phyloP scores from a whole-genome alignment of 2,329 filamentous ascomycete genomes.

The Xylariales sp. region DNA sequence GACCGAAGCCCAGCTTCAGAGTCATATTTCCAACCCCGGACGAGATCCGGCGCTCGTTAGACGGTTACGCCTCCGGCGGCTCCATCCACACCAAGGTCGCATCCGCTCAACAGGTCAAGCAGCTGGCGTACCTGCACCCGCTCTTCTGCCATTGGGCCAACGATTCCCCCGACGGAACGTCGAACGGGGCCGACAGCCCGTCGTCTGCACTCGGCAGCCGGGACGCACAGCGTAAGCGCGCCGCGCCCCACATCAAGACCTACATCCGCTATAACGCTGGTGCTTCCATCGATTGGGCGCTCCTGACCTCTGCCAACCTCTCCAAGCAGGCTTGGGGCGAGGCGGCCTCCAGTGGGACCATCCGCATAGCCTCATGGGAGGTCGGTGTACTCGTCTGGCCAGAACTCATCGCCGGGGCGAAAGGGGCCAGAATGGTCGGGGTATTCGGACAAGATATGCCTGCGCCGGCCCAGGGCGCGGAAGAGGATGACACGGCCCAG shows the following conservation, averaged over 20 bases:
- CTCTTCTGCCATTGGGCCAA: constrained; percentile 74
- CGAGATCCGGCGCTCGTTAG: constrained; percentile 71
- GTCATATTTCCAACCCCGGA: constrained; percentile 78
- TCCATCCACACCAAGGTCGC: constrained; percentile 82
- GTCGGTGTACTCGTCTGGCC: constrained; percentile 83
- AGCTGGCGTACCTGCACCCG: constrained; percentile 67
- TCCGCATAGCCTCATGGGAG: constrained; percentile 77
- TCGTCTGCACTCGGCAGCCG: constrained; percentile 9
- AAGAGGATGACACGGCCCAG: constrained; percentile 12
- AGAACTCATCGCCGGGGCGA: constrained; percentile 40
- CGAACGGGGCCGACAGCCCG: constrained; percentile 10
- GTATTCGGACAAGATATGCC: constrained; percentile 62
- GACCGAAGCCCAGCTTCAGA: constrained; percentile 49
- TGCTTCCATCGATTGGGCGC: constrained; percentile 70
- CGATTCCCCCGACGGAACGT: constrained; percentile 36
- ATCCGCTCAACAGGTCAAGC: constrained; percentile 65
- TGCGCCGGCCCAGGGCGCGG: neutral
- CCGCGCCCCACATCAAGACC: constrained; percentile 86
- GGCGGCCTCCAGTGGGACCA: constrained; percentile 51
- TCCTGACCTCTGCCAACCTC: constrained; percentile 86
- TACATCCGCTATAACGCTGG: constrained; percentile 63
- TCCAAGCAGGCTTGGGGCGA: constrained; percentile 89
- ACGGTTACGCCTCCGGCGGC: constrained; percentile 71
- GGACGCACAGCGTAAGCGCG: constrained; percentile 60
- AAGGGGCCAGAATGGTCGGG: constrained; percentile 57